A percentile compares a stretch with the other conserved stretches of the same genome.
These are phyloP conservation scores for Wolfiporia cocos DNA, from an alignment of 1,284 basidiomycete genomes.

Conservation along the genomic window DNA sequence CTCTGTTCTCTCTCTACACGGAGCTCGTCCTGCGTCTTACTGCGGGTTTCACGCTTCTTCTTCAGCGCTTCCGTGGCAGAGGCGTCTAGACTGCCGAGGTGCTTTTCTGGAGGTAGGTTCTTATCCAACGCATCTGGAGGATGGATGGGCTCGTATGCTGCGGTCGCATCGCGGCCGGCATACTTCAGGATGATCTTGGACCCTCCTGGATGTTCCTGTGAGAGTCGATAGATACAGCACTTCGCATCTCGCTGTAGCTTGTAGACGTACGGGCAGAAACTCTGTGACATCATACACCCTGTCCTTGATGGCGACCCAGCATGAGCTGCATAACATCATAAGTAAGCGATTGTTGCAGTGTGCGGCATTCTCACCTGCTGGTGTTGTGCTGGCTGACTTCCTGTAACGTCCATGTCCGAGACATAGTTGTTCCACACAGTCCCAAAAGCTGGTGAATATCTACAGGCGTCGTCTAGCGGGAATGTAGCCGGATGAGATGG, in stretches of 20 bases:
- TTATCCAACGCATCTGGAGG: conserved; percentile 66
- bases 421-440: conserved; percentile 30
- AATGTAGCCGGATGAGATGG: no score
- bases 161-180: conserved; percentile 75
- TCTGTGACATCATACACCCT: conserved; percentile 82
- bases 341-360: background rate
- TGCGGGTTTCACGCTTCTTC: conserved; percentile 32
- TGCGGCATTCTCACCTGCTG: conserved; percentile 30
- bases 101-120: conserved; percentile 58
- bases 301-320: conserved; percentile 84
- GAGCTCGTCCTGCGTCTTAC: conserved; percentile 65
- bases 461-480: no score
- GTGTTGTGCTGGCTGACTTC: conserved; percentile 50
- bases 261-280: conserved; percentile 56
- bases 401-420: conserved; percentile 28
- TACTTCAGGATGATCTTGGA: conserved; percentile 73
- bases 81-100: conserved; percentile 64
- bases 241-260: no score
- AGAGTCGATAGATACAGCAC: background rate
- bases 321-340: conserved; percentile 45
- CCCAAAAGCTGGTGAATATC: no score
- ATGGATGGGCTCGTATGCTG: conserved; percentile 69
- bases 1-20: conserved; percentile 59
- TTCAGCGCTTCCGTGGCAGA: conserved; percentile 40
- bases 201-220: conserved; percentile 79